A percentile compares a stretch with the other conserved stretches of the same genome.
phyloP scores from a whole-genome alignment of 306 rosid species.

The Canavalia ensiformis region DNA sequence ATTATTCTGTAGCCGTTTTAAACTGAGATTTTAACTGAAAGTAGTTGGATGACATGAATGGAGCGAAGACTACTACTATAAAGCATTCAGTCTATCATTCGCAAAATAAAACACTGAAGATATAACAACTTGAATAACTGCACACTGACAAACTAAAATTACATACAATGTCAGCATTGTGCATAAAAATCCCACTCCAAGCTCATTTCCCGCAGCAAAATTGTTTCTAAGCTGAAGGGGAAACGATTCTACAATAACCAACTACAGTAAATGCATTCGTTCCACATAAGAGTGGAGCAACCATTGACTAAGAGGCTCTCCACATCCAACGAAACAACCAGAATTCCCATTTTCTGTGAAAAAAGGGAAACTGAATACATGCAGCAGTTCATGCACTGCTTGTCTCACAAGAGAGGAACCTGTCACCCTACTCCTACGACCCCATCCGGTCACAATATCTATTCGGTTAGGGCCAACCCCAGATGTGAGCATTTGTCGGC shows the following conservation, averaged over 20 bases:
- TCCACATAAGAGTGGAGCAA: slow-evolving; percentile 84
- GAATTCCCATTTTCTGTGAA: slow-evolving; percentile 89
- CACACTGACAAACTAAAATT: slow-evolving; percentile 33
- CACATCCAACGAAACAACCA: slow-evolving; percentile 92
- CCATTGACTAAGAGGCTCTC: slow-evolving; percentile 91
- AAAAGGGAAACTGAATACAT: slow-evolving; percentile 81
- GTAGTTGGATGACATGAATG: background rate
- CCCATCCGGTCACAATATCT: slow-evolving; percentile 97
- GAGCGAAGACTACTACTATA: background rate
- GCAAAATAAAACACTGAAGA: slow-evolving; percentile 16
- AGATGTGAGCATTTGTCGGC: slow-evolving; percentile 74
- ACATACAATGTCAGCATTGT: slow-evolving; percentile 37
- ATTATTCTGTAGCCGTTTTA: no score
- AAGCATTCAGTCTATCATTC: slow-evolving; percentile 17
- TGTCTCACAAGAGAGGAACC: slow-evolving; percentile 89
- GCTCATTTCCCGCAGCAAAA: slow-evolving; percentile 56
- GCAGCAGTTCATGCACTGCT: slow-evolving; percentile 80
- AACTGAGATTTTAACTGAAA: no score
- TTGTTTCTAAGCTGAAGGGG: slow-evolving; percentile 46
- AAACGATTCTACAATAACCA: slow-evolving; percentile 29
- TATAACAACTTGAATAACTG: slow-evolving; percentile 35
- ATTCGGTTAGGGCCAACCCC: slow-evolving; percentile 84
- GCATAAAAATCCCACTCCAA: slow-evolving; percentile 36
- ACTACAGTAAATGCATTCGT: slow-evolving; percentile 89
- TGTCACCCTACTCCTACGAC: slow-evolving; percentile 89